Conservation (phyloP, 2,329 filamentous ascomycete species). For the Chrysoporthe deuterocubensis region DNA sequence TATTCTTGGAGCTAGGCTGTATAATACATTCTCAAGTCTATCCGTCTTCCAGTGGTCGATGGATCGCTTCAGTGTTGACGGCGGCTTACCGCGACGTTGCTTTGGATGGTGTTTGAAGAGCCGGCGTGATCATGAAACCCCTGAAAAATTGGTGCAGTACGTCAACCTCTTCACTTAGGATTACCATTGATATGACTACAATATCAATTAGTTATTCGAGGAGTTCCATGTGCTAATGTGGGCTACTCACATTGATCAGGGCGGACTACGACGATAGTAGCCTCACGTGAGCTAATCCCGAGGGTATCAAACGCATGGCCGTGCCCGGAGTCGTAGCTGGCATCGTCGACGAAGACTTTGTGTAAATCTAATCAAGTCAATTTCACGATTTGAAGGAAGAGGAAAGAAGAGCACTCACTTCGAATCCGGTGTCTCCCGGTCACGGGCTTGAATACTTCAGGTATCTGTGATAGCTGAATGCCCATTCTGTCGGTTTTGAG, state of each 20-base stretch:
- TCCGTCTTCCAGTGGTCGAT: background rate
- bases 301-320: constrained; percentile 62
- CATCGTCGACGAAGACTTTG: constrained; percentile 62
- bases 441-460: constrained; percentile 58
- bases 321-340: constrained; percentile 58
- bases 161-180: constrained; percentile 29
- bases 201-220: background rate
- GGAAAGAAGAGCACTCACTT: constrained; percentile 40
- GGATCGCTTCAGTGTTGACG: background rate
- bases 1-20: too few relatives aligned
- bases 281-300: constrained; percentile 50
- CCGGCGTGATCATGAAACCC: constrained; percentile 28
- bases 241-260: constrained; percentile 62
- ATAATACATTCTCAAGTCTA: too few relatives aligned
- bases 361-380: constrained; percentile 50
- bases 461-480: constrained; percentile 58
- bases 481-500: constrained; percentile 51
- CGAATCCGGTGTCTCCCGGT: constrained; percentile 59
- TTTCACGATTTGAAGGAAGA: background rate
- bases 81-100: background rate
- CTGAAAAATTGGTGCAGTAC: constrained; percentile 33
- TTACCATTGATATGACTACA: constrained; percentile 37
- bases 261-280: constrained; percentile 57
- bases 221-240: too few relatives aligned
- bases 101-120: background rate